phyloP scores from a whole-genome alignment of 148 eudicot genomes.

The Fagopyrum esculentum region DNA sequence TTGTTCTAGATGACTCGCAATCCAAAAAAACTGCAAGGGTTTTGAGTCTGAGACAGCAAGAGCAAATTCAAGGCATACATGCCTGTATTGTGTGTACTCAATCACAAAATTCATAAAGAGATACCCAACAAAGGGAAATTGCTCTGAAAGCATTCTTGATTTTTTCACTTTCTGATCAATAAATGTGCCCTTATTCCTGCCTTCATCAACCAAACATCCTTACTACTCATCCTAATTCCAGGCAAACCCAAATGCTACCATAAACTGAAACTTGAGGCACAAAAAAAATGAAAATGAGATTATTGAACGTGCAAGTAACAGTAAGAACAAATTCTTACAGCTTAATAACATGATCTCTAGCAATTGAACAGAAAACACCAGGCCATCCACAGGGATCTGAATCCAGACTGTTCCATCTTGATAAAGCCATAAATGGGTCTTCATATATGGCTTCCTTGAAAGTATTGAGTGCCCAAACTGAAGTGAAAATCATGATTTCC shows the following conservation, averaged over 20 bases:
- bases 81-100: too few species aligned
- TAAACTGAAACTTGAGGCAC: neutral
- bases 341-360: conserved; percentile 56
- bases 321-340: conserved; percentile 66
- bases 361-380: conserved; percentile 59
- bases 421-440: conserved; percentile 69
- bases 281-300: neutral
- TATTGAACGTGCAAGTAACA: neutral
- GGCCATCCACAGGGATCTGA: conserved; percentile 80
- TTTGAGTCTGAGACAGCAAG: too few species aligned
- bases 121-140: too few species aligned
- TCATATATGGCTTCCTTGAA: conserved; percentile 90
- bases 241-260: neutral
- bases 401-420: conserved; percentile 81
- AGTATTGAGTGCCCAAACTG: conserved; percentile 65
- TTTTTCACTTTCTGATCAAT: too few species aligned
- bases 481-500: conserved; percentile 11
- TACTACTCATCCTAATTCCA: neutral
- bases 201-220: neutral
- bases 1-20: too few species aligned
- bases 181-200: neutral
- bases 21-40: too few species aligned
- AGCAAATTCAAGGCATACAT: too few species aligned
- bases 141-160: too few species aligned
- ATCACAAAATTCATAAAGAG: too few species aligned